Conservation (phyloP, 2,329 filamentous ascomycete species). For the Exophiala viscosa region DNA sequence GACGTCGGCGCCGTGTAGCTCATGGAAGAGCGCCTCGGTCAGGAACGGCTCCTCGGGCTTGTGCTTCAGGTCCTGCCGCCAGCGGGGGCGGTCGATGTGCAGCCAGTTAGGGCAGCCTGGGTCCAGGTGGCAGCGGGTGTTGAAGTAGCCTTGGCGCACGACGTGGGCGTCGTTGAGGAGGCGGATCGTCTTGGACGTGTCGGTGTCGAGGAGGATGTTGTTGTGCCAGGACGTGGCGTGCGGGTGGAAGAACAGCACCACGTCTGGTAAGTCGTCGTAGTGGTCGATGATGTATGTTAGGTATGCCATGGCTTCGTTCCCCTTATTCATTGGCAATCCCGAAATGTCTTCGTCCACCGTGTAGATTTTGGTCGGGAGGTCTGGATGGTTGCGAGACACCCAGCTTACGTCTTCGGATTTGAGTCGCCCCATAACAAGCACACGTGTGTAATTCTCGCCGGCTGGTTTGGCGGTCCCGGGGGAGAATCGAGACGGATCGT, state of each 20-base stretch:
- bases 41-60: slow-evolving; percentile 49
- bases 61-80: slow-evolving; percentile 36
- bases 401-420: slow-evolving; percentile 41
- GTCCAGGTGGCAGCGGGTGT: slow-evolving; percentile 56
- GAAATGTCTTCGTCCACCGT: slow-evolving; percentile 11
- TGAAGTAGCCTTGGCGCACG: slow-evolving; percentile 55
- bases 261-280: slow-evolving; percentile 57
- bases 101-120: slow-evolving; percentile 60
- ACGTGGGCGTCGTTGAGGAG: slow-evolving; percentile 52
- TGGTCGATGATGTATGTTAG: slow-evolving; percentile 62
- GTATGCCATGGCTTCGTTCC: slow-evolving; percentile 61
- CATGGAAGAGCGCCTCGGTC: slow-evolving; percentile 44
- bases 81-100: slow-evolving; percentile 40
- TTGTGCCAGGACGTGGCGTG: slow-evolving; percentile 59
- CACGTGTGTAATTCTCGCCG: slow-evolving; percentile 51
- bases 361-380: slow-evolving; percentile 18
- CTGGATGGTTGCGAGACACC: slow-evolving; percentile 44
- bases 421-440: slow-evolving; percentile 46
- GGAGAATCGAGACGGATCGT: slow-evolving; percentile 31
- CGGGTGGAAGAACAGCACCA: slow-evolving; percentile 60
- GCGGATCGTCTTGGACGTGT: slow-evolving; percentile 49
- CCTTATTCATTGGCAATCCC: slow-evolving; percentile 52
- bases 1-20: slow-evolving; percentile 32
- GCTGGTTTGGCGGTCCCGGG: slow-evolving; percentile 42
- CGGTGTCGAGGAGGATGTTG: slow-evolving; percentile 50